Percentiles rank a stretch among this genome's conserved stretches.
phyloP scores from a whole-genome alignment of 2,329 filamentous ascomycete species.

The Stromatinia cepivora region DNA sequence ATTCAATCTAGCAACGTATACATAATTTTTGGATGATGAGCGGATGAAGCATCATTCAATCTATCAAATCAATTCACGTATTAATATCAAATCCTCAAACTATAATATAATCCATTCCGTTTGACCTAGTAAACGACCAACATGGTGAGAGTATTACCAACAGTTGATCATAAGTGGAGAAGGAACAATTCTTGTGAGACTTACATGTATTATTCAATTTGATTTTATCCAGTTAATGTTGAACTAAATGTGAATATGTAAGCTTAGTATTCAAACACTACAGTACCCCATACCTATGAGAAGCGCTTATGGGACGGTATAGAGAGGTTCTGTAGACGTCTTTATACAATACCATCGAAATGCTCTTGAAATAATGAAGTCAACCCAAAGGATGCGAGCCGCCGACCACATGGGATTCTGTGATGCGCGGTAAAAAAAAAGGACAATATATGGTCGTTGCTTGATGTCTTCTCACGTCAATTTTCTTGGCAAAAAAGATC shows the following conservation, averaged over 20 bases:
- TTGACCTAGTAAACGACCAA: background rate
- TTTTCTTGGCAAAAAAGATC: background rate
- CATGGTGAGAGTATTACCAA: background rate
- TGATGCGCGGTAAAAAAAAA: background rate
- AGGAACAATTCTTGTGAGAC: background rate
- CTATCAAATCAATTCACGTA: slow-evolving; percentile 37
- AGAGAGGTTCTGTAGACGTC: background rate
- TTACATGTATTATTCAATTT: background rate
- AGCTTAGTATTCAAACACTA: background rate
- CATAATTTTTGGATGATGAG: slow-evolving; percentile 56
- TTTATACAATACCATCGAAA: too few relatives aligned
- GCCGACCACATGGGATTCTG: background rate
- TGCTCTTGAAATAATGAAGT: background rate
- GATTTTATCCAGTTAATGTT: too few relatives aligned
- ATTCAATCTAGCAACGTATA: slow-evolving; percentile 39
- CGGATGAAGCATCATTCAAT: slow-evolving; percentile 61
- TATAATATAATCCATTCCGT: background rate
- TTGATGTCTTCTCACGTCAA: background rate
- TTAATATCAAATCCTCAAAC: slow-evolving; percentile 9
- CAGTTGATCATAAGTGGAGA: background rate
- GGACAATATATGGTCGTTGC: background rate
- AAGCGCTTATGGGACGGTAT: background rate
- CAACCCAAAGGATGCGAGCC: background rate
- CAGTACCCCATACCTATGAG: too few relatives aligned
- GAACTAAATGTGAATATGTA: background rate